Conservation (phyloP, 2,329 filamentous ascomycete species). For the Didymella sp. region DNA sequence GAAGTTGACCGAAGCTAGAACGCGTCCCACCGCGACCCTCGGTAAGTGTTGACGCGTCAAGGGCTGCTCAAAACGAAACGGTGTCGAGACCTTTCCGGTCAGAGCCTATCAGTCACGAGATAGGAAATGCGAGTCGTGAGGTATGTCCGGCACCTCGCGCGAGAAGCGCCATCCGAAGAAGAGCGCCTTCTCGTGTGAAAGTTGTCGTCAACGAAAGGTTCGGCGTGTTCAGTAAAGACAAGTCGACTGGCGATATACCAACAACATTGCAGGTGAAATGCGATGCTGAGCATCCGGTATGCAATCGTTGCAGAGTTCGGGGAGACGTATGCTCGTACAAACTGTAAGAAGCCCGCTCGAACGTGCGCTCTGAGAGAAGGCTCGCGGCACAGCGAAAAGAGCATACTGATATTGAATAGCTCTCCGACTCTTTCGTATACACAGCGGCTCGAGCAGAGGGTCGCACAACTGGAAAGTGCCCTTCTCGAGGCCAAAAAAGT, state of each 20-base stretch:
- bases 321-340: not conserved
- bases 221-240: not conserved
- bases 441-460: slow-evolving; percentile 1
- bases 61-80: not conserved
- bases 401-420: not conserved
- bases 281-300: not conserved
- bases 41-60: not conserved
- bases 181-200: not conserved
- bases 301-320: not conserved
- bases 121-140: not conserved
- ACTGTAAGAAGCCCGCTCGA: not conserved
- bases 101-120: not conserved
- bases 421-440: slow-evolving; percentile 1
- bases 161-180: slow-evolving; percentile 1
- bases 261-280: not conserved
- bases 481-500: not conserved
- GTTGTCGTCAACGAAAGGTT: not conserved
- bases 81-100: no score
- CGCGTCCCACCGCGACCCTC: no score
- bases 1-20: not conserved
- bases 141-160: not conserved
- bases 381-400: not conserved
- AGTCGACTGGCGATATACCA: not conserved
- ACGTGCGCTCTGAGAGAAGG: not conserved
- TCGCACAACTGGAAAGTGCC: not conserved